Conservation (phyloP, 2,329 filamentous ascomycete species). For the Arachnomyces sp. region DNA sequence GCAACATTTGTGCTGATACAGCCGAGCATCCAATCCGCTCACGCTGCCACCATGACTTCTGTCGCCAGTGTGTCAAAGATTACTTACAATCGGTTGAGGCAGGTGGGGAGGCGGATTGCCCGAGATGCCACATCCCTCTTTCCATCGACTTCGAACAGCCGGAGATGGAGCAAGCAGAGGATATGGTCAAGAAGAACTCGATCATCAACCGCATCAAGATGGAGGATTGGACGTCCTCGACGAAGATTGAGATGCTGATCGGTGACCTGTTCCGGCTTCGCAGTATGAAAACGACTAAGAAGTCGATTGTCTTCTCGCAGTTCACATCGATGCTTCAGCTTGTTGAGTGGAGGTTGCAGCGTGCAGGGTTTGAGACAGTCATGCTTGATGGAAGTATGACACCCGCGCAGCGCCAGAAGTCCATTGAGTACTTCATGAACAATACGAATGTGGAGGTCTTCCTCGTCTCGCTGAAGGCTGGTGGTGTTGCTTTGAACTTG, state of each 20-base stretch:
- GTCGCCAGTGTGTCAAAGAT: slow-evolving; percentile 67
- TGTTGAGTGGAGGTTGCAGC: slow-evolving; percentile 90
- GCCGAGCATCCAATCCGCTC: slow-evolving; percentile 92
- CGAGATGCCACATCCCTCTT: slow-evolving; percentile 81
- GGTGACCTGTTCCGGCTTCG: slow-evolving; percentile 89
- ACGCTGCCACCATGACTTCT: slow-evolving; percentile 88
- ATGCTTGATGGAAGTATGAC: slow-evolving; percentile 99
- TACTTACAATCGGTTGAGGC: slow-evolving; percentile 70
- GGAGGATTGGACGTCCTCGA: slow-evolving; percentile 97
- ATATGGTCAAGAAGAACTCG: slow-evolving; percentile 80
- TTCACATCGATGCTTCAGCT: slow-evolving; percentile 97
- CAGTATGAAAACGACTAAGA: slow-evolving; percentile 85
- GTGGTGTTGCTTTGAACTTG: slow-evolving; percentile 88
- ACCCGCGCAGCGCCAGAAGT: slow-evolving; percentile 81
- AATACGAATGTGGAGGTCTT: slow-evolving; percentile 93
- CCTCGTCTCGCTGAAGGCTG: slow-evolving; percentile 89
- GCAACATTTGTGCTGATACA: slow-evolving; percentile 91
- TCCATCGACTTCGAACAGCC: slow-evolving; percentile 91
- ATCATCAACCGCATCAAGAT: slow-evolving; percentile 99
- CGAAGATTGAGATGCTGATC: slow-evolving; percentile 93
- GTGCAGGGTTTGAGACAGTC: slow-evolving; percentile 95
- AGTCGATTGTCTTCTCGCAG: slow-evolving; percentile 95
- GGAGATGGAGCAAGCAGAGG: slow-evolving; percentile 86
- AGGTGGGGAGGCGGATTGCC: slow-evolving; percentile 56
- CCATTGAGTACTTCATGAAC: slow-evolving; percentile 94